Base-by-base conservation (phyloP, 2,329 filamentous ascomycete species). In the Arthrobotrys iridis region DNA sequence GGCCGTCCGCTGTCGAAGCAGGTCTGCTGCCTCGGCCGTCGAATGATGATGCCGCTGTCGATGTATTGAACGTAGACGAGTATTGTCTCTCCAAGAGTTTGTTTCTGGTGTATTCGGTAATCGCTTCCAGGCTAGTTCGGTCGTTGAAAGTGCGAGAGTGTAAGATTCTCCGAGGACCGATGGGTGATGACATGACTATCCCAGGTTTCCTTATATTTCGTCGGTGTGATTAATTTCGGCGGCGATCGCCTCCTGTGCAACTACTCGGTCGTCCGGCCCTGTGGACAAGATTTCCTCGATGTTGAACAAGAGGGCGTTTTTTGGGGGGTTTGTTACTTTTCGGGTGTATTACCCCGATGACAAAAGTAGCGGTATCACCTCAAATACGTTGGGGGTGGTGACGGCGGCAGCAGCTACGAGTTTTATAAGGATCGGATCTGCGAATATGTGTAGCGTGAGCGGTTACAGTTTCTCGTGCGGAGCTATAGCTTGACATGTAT, bases 141-240 rank as follows among this genome's bases (percentile, higher is more conserved):
- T 74, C 70, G 70, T 41, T 74, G 45, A 67, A 74, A 28, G 52
- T 74, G 35, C 70, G 70, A 52, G 70, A 62, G 62, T 74, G 70
- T 28, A 74, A 41, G 70, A 74, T 74, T 66, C 70, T 74, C 45
- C 70, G 70, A 52, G 70, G 70, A 37, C 70, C 70, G 70, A 46
- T 74, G 70, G 70, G 70, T 24, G 70, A 74, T 66, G 70, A 74
- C 70, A 74, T 74, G 59, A 55, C 70, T 43, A 35, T 59, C 35
- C 18, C 10, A 35, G 43, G 13, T 15, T 50, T n/a, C 26, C 24
- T 37, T 22, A 1, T 52, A 18, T 30, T 52, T 24, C 5, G 24
- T 45, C 26, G 6, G 24, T 22, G 13, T 15, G 6, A 26, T 33
- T 8, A 11, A 30, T 28, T 48, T 52, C 26, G 46, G 40, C n/a